A percentile compares a stretch with the other conserved stretches of the same genome.
Conservation (phyloP, 2,329 filamentous ascomycete species). For the Epichloe typhina region DNA sequence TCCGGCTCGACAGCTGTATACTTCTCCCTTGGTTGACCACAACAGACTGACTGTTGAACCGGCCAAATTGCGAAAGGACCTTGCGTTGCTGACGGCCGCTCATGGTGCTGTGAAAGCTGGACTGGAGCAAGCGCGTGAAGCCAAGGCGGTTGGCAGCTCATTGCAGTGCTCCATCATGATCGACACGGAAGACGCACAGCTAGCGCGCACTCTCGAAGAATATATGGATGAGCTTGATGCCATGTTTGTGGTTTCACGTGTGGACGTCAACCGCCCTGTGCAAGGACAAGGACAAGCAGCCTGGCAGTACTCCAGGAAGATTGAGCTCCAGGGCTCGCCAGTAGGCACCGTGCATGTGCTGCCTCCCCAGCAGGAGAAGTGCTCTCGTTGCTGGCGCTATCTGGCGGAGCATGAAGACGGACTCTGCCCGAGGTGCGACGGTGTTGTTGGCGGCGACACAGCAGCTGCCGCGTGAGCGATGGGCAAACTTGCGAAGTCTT, state of each 20-base stretch:
- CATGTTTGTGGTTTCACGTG: slow-evolving; percentile 58
- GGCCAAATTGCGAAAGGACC: slow-evolving; percentile 25
- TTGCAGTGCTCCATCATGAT: slow-evolving; percentile 63
- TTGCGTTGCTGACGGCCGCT: slow-evolving; percentile 37
- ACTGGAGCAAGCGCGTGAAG: slow-evolving; percentile 58
- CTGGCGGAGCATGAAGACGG: slow-evolving; percentile 50
- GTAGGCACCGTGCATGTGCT: slow-evolving; percentile 29
- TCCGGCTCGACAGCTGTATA: slow-evolving; percentile 36
- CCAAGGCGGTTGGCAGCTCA: slow-evolving; percentile 66
- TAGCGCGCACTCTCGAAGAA: slow-evolving; percentile 22
- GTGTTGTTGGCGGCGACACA: slow-evolving; percentile 33
- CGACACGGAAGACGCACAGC: slow-evolving; percentile 25
- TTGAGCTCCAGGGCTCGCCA: slow-evolving; percentile 25
- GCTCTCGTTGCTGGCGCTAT: slow-evolving; percentile 81
- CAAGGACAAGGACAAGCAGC: slow-evolving; percentile 14
- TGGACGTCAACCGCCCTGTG: slow-evolving; percentile 31
- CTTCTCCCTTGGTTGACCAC: slow-evolving; percentile 27
- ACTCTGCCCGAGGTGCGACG: slow-evolving; percentile 62
- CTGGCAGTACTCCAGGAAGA: slow-evolving; percentile 30
- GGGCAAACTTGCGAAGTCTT: neutral
- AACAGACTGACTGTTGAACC: slow-evolving; percentile 25
- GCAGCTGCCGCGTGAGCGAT: slow-evolving; percentile 4
- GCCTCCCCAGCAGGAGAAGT: slow-evolving; percentile 52
- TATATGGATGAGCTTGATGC: slow-evolving; percentile 40
- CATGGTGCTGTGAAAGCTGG: slow-evolving; percentile 59